phyloP scores from a whole-genome alignment of 805 yeast species.

The Suhomyces sp. region DNA sequence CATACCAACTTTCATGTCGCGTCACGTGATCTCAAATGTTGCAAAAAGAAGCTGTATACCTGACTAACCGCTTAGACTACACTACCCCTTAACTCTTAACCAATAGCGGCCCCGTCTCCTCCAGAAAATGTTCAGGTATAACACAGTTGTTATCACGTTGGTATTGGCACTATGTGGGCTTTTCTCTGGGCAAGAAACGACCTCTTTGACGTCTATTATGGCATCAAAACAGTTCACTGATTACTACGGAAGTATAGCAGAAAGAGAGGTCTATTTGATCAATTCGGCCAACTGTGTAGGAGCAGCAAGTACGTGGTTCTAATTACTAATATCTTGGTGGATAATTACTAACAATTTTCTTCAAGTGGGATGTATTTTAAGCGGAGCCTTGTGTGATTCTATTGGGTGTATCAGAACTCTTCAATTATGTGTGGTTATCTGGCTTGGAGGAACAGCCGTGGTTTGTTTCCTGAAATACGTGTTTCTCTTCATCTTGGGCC shows the following conservation, averaged over 20 bases:
- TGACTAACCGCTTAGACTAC: too few species aligned
- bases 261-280: too few species aligned
- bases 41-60: too few species aligned
- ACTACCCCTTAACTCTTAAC: too few species aligned
- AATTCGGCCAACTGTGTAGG: too few species aligned
- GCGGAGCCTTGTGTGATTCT: conserved; percentile 28
- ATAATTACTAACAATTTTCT: conserved; percentile 15
- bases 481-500: conserved; percentile 26
- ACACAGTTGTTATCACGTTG: conserved; percentile 7
- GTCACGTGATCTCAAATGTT: too few species aligned
- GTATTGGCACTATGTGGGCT: conserved; percentile 24
- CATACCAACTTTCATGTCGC: too few species aligned
- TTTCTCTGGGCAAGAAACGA: conserved; percentile 28
- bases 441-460: conserved; percentile 30
- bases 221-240: conserved; percentile 18
- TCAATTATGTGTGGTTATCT: conserved; percentile 22
- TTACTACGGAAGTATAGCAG: conserved; percentile 19
- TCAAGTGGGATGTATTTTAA: conserved; percentile 33
- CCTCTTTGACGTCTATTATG: conserved; percentile 23
- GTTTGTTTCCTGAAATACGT: conserved; percentile 24
- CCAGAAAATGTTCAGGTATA: conserved; percentile 6
- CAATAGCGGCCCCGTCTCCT: too few species aligned
- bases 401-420: conserved; percentile 28
- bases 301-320: too few species aligned
- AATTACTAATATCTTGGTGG: too few species aligned